Conservation (phyloP, 2,329 filamentous ascomycete genomes). For the Periglandula ipomoeae region DNA sequence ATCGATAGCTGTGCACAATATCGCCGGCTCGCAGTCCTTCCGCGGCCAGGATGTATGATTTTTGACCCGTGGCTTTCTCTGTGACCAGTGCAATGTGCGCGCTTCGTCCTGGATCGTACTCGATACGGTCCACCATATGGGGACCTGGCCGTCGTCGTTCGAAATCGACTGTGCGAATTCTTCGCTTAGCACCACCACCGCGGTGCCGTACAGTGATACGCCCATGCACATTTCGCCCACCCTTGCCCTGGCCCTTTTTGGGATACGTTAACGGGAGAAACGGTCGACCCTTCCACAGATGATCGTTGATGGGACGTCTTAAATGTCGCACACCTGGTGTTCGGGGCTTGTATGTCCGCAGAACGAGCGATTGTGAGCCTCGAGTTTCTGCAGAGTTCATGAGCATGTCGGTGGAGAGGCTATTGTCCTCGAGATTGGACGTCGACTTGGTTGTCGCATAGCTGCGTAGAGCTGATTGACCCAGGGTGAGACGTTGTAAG, state of each 20-base stretch:
- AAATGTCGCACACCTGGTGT: conserved; percentile 91
- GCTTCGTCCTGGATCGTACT: conserved; percentile 89
- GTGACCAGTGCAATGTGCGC: conserved; percentile 87
- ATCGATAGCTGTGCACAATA: conserved; percentile 81
- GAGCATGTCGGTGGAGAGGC: conserved; percentile 13
- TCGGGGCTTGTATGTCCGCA: conserved; percentile 87
- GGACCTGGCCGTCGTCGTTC: conserved; percentile 67
- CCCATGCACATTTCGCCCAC: conserved; percentile 83
- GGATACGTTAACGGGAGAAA: conserved; percentile 75
- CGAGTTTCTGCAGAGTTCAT: conserved; percentile 12
- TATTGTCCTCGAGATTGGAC: conserved; percentile 10
- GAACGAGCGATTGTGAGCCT: conserved; percentile 29
- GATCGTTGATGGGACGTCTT: conserved; percentile 86
- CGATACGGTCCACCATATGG: conserved; percentile 85
- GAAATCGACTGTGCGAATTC: conserved; percentile 90
- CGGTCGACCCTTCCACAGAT: conserved; percentile 90
- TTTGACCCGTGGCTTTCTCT: conserved; percentile 60
- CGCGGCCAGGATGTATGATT: conserved; percentile 90
- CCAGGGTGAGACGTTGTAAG: conserved; percentile 19
- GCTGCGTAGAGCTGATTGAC: conserved; percentile 17
- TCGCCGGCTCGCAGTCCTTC: conserved; percentile 92
- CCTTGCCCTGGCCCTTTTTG: conserved; percentile 87
- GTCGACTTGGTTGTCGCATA: conserved; percentile 22
- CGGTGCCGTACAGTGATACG: conserved; percentile 82
- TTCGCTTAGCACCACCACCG: conserved; percentile 83